Evolutionary conservation across 2,329 filamentous ascomycete genomes (phyloP), one percentile per base, ranked within the genome.

Genomic region (Rhinocladiella similis): DNA sequence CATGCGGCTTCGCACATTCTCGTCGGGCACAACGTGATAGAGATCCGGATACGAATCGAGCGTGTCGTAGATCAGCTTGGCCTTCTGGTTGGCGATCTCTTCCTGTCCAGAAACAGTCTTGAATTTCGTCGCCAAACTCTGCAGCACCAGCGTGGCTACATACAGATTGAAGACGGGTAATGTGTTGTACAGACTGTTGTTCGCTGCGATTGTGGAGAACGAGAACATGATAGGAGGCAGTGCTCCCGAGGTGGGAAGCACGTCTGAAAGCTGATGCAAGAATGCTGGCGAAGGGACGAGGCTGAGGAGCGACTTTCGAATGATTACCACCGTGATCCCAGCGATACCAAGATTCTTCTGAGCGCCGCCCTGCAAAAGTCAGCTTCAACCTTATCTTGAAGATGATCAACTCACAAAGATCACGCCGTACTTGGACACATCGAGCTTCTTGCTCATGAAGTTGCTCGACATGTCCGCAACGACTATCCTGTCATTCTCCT

Each of bases 121-220:
- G 71, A 83, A 89, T 0, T 78, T 82, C 16, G 76, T 68, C 13
- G 96, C 79, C 1, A 96, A 81, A 62, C 83, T 85, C 68, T 89
- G 85, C 69, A 97, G 86, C 50, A 97, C 92, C 70, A 90, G 85
- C n/a, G 91, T 91, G 14, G 90, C 90, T 52, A 97, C 84, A 77
- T 88, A 97, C 36, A 97, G 89, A 71, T 93, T 92, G 68, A 97
- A 96, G 68, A 97, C 96, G 67, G 90, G 92, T 10, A 97, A 78
- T 0, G 93, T 97, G 75, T 97, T 97, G 78, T 97, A 97, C 25
- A 97, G 81, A 65, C 89, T 94, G 77, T 96, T 94, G 77, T 95
- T 95, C 80, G 95, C 95, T 39, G 89, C 87, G 63, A 94, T 88
- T 0, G 84, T 91, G 60, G 91, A 87, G 69, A 93, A 97, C 62